These are phyloP conservation scores for Lentinula sp. DNA, from an alignment of 768 basidiomycete species.

Conservation along the genomic window DNA sequence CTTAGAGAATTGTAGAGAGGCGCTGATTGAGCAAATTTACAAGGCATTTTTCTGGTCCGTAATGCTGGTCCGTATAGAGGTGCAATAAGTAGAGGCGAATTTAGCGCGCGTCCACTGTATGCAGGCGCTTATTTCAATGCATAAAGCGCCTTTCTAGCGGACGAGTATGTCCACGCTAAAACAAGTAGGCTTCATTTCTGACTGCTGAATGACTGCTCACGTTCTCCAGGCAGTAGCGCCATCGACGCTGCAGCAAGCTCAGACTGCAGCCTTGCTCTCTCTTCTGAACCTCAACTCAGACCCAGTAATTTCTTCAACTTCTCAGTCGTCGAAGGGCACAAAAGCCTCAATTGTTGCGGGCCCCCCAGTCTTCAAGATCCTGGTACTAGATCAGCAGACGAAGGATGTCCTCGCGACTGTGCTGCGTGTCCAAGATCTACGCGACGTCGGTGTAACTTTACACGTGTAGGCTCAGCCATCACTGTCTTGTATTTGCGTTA, in stretches of 20 bases:
- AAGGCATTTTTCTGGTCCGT: too few species aligned
- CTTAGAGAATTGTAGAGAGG: too few species aligned
- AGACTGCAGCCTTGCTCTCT: slow-evolving; percentile 78
- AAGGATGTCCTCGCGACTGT: slow-evolving; percentile 96
- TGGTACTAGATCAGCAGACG: slow-evolving; percentile 91
- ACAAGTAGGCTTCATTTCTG: slow-evolving; percentile 25
- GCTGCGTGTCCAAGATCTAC: slow-evolving; percentile 90
- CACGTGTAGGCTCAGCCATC: slow-evolving; percentile 74
- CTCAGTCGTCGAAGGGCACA: slow-evolving; percentile 30
- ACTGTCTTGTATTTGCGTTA: slow-evolving; percentile 1
- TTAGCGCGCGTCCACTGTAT: too few species aligned
- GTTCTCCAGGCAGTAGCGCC: slow-evolving; percentile 30
- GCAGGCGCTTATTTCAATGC: too few species aligned
- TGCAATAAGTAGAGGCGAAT: too few species aligned
- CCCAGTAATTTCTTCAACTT: slow-evolving; percentile 19
- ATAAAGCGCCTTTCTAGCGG: not conserved
- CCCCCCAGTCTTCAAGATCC: slow-evolving; percentile 92
- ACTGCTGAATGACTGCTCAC: not conserved
- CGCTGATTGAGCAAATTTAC: too few species aligned
- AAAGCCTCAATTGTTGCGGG: slow-evolving; percentile 49
- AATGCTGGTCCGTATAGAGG: too few species aligned
- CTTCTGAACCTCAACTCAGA: slow-evolving; percentile 81
- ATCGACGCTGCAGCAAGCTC: slow-evolving; percentile 77
- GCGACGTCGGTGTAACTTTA: slow-evolving; percentile 94
- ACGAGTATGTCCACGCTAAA: slow-evolving; percentile 37